Conservation (phyloP, 352 stramenopile species). For the Phytophthora lateralis region DNA sequence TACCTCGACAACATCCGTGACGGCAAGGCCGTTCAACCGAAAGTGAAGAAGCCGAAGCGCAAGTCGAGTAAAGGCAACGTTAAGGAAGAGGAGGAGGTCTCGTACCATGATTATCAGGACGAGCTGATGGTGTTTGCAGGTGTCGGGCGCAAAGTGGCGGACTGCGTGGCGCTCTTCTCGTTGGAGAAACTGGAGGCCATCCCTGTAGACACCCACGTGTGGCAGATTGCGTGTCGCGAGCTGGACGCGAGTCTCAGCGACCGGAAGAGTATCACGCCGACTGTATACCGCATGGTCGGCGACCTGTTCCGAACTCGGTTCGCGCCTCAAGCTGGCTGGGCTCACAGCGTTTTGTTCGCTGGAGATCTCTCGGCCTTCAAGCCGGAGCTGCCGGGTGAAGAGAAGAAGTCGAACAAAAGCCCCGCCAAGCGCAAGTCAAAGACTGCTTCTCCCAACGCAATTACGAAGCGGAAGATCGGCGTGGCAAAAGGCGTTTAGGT, state of each 20-base stretch:
- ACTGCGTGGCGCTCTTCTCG: constrained; percentile 98
- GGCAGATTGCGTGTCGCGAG: constrained; percentile 93
- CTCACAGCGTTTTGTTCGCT: constrained; percentile 73
- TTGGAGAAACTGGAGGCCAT: constrained; percentile 93
- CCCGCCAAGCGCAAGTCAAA: constrained; percentile 17
- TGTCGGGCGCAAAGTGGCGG: constrained; percentile 95
- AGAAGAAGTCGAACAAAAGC: constrained; percentile 26
- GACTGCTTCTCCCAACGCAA: constrained; percentile 2
- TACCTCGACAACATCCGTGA: constrained; percentile 71
- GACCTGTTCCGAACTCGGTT: constrained; percentile 95
- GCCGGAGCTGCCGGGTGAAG: constrained; percentile 19
- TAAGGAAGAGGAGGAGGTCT: background rate
- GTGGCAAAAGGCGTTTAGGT: constrained; percentile 1
- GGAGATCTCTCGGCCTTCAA: constrained; percentile 55
- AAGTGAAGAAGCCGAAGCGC: constrained; percentile 14
- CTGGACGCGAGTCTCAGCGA: constrained; percentile 53
- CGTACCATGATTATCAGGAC: constrained; percentile 49
- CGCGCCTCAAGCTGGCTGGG: constrained; percentile 91
- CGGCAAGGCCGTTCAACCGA: constrained; percentile 10
- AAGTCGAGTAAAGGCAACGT: constrained; percentile 1
- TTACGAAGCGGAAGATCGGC: constrained; percentile 14
- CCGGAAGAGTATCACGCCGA: constrained; percentile 86
- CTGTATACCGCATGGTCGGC: constrained; percentile 88
- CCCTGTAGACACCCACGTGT: constrained; percentile 97
- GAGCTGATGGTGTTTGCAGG: constrained; percentile 76